Evolutionary conservation across 169 alveolate genomes (phyloP).

Genomic region (Plasmodium sp.): DNA sequence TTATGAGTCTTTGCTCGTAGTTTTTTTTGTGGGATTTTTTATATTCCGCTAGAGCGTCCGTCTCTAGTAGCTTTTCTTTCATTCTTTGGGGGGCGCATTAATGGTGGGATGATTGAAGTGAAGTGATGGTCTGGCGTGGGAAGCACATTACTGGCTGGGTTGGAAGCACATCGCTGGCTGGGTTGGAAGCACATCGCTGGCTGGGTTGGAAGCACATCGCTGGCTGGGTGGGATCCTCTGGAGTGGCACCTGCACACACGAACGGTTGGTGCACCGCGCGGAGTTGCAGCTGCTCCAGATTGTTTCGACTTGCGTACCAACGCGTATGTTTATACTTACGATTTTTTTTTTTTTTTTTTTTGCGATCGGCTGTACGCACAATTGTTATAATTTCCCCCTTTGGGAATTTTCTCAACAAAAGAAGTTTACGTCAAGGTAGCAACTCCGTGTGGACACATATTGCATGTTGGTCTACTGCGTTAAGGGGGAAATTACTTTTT

Average conservation of each 20-base stretch:
- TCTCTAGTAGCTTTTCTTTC: conserved; percentile 14
- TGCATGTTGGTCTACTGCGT: background rate
- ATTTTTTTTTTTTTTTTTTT: background rate
- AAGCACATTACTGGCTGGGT: too few relatives aligned
- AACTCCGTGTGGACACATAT: background rate
- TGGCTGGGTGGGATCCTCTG: background rate
- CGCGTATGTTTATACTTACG: background rate
- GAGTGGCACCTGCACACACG: background rate
- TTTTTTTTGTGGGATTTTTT: conserved; percentile 39
- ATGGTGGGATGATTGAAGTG: background rate
- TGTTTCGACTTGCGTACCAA: background rate
- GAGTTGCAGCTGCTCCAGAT: background rate
- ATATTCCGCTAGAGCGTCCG: conserved; percentile 45
- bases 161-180: too few relatives aligned
- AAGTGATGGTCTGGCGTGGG: background rate
- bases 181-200: background rate
- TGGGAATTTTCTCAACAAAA: background rate
- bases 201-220: background rate
- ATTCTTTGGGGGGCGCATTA: background rate
- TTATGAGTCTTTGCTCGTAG: conserved; percentile 44
- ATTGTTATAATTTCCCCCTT: background rate
- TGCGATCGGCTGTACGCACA: background rate
- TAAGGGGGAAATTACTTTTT: background rate
- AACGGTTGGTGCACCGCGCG: background rate
- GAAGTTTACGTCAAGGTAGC: background rate